Base-by-base conservation (phyloP, 805 yeast species). In the Spathaspora sp. region DNA sequence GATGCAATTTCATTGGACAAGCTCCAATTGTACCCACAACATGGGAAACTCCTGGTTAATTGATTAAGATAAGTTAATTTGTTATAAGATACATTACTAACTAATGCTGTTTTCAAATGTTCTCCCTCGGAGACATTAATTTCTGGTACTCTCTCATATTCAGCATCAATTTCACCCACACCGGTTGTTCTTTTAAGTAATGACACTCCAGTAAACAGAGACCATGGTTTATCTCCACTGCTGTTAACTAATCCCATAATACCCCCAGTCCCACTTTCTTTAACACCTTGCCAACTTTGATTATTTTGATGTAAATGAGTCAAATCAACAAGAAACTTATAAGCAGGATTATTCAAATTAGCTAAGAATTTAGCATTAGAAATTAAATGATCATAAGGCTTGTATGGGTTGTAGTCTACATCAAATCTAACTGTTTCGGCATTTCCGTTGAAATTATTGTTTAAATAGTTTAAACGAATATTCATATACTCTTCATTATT, bases 21-120 rank as follows among this genome's bases (percentile, higher is more conserved):
- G 2, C 88, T 87, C 1, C 90, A 82, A 38, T 75, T 77, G 11
- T 76, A 71, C 47, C 90, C 80, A 19, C 83, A 64, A 18, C 79
- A 73, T 5, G 74, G 69, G 59, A 72, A 68, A 42, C 66, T 68
- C 38, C 59, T 60, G 12, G 69, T 62, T n/a, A 53, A 46, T 3
- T 44, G 26, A 47, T 64, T 65, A 49, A 66, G 55, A 51, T 56
- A 62, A 5, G 43, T 29, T 12, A 69, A 29, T 49, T 60, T 61
- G 40, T 54, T 29, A 57, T 64, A 71, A 8, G 53, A 51, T 6
- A 69, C 38, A 44, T 60, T 57, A 54, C 60, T 62, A 44, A 72
- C 56, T 20, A 70, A 52, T 10, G 76, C 66, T 16, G 73, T 64
- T 55, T 72, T 73, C 54, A 71, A 59, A 49, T 50, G 66, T 42